phyloP scores from a whole-genome alignment of 305 asterid genomes.

The Solanum hybrid region DNA sequence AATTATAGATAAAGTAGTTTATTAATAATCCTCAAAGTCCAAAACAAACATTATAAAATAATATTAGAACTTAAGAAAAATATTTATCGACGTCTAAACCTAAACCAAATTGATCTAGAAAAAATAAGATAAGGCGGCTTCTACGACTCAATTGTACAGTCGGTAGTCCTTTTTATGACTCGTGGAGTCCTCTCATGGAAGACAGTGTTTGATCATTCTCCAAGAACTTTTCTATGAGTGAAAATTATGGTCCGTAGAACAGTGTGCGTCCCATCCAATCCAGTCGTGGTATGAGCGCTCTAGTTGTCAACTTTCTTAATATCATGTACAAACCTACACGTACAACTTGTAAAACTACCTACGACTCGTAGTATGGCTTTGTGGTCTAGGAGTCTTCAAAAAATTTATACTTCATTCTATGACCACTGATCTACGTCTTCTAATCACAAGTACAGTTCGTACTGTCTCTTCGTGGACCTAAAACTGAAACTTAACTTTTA shows the following conservation, averaged over 20 bases:
- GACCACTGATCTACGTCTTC: not conserved
- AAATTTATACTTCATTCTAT: not conserved
- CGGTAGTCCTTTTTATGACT: too few species aligned
- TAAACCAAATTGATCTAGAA: too few species aligned
- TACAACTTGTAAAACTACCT: not conserved
- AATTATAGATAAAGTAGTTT: too few species aligned
- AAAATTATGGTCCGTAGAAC: not conserved
- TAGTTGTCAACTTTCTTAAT: not conserved
- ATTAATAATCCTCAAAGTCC: not conserved
- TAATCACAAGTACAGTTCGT: too few species aligned
- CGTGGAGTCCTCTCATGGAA: too few species aligned
- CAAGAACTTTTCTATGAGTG: not conserved
- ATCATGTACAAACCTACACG: not conserved
- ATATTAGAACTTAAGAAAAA: too few species aligned
- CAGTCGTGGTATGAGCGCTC: not conserved
- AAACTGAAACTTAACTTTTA: too few species aligned
- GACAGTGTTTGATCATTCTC: not conserved
- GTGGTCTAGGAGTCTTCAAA: not conserved
- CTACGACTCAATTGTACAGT: too few species aligned
- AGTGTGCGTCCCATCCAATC: not conserved
- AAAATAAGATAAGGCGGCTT: too few species aligned
- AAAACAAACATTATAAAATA: too few species aligned
- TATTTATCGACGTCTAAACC: too few species aligned
- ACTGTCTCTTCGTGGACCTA: too few species aligned
- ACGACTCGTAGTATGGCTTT: not conserved